Evolutionary conservation across 495 filamentous ascomycete genomes (phyloP).

Genomic region (Gamarada debralockiae): DNA sequence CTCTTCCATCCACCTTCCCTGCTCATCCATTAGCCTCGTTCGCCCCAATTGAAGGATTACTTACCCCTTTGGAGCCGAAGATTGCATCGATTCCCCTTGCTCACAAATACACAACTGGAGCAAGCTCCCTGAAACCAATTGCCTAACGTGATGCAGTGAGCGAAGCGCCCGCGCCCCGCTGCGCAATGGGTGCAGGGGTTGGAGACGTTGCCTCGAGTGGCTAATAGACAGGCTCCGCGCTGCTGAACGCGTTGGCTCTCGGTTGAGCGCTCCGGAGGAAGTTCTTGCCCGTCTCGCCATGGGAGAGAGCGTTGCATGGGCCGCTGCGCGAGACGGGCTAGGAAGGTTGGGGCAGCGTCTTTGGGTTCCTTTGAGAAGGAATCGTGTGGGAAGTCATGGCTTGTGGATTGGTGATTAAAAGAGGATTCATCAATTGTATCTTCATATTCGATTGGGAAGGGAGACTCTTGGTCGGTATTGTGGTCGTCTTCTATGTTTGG

Average conservation of each 20-base stretch:
- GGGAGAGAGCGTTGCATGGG: constrained; percentile 17
- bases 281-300: constrained; percentile 20
- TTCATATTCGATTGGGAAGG: neutral
- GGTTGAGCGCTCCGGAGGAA: constrained; percentile 9
- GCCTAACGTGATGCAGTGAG: constrained; percentile 12
- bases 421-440: no score
- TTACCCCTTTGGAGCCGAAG: constrained; percentile 3
- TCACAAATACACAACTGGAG: constrained; percentile 13
- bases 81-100: constrained; percentile 19
- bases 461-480: neutral
- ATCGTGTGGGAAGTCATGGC: neutral
- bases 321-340: constrained; percentile 8
- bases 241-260: constrained; percentile 14
- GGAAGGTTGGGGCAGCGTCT: neutral
- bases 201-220: constrained; percentile 4
- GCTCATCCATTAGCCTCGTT: neutral
- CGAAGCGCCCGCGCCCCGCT: constrained; percentile 17
- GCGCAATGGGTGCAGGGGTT: constrained; percentile 15
- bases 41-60: neutral
- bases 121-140: constrained; percentile 19
- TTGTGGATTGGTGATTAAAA: neutral
- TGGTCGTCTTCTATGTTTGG: neutral
- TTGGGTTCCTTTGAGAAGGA: neutral
- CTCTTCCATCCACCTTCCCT: constrained; percentile 14
- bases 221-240: constrained; percentile 9